Evolutionary conservation across 2,329 filamentous ascomycete genomes (phyloP).

Genomic region (Amauroascus verrucosus): DNA sequence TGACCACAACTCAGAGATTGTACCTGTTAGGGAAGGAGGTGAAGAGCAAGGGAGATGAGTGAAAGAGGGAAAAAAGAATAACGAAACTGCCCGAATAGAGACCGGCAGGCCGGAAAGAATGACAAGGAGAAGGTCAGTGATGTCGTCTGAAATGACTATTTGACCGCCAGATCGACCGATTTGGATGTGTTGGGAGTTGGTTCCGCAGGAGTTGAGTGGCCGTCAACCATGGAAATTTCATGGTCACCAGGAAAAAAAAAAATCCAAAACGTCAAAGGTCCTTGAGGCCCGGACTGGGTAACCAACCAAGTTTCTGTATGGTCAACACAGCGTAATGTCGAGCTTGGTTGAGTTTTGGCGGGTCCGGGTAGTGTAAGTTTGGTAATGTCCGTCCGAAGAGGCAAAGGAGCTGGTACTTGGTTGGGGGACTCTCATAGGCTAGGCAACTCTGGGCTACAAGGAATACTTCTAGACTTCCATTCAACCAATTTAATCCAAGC

Average conservation of each 20-base stretch:
- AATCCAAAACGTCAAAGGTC: too few species aligned
- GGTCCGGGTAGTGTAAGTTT: not conserved
- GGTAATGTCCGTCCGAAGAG: not conserved
- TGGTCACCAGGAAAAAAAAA: not conserved
- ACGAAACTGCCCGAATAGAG: not conserved
- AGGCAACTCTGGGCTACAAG: too few species aligned
- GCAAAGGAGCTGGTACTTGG: not conserved
- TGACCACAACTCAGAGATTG: not conserved
- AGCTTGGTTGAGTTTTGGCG: not conserved
- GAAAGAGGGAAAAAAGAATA: not conserved
- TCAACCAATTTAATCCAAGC: too few species aligned
- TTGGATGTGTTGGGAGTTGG: constrained; percentile 2
- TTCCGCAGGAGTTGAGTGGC: not conserved
- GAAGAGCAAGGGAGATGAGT: too few species aligned
- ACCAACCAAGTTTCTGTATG: not conserved
- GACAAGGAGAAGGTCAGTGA: not conserved
- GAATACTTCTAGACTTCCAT: too few species aligned
- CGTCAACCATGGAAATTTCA: constrained; percentile 5
- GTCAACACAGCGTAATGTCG: not conserved
- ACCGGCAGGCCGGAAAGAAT: not conserved
- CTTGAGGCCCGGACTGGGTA: too few species aligned
- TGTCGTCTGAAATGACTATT: not conserved
- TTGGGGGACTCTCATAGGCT: not conserved
- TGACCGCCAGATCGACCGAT: not conserved
- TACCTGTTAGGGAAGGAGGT: not conserved